Percentiles rank a stretch among this genome's conserved stretches.
phyloP scores from a whole-genome alignment of 2,329 filamentous ascomycete species.

The Scorias spongiosa region DNA sequence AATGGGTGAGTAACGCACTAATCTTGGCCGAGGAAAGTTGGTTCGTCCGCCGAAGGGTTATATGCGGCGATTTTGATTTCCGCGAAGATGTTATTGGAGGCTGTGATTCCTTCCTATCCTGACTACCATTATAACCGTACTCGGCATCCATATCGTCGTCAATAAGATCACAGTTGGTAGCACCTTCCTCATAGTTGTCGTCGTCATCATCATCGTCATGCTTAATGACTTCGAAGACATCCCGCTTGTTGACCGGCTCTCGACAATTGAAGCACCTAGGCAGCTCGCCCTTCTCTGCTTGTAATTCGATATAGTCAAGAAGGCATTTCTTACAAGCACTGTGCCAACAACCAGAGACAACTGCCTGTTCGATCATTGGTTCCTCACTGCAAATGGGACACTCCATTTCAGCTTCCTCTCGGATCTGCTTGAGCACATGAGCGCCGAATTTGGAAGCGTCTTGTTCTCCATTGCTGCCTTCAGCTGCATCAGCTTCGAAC shows the following conservation, averaged over 20 bases:
- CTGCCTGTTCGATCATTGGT: slow-evolving; percentile 78
- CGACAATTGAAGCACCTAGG: slow-evolving; percentile 87
- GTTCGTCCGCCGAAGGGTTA: slow-evolving; percentile 46
- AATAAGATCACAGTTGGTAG: slow-evolving; percentile 1
- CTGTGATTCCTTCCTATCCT: slow-evolving; percentile 7
- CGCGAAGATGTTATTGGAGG: neutral
- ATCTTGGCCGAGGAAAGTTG: slow-evolving; percentile 77
- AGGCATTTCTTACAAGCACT: slow-evolving; percentile 89
- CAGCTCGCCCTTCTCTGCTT: slow-evolving; percentile 57
- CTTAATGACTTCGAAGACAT: slow-evolving; percentile 83
- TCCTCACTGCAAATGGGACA: slow-evolving; percentile 93
- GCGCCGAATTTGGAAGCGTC: slow-evolving; percentile 64
- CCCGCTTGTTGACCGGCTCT: slow-evolving; percentile 61
- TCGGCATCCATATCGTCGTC: slow-evolving; percentile 11
- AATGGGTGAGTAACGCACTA: slow-evolving; percentile 57
- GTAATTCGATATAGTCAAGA: slow-evolving; percentile 77
- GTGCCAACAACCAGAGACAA: slow-evolving; percentile 91
- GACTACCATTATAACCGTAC: slow-evolving; percentile 24
- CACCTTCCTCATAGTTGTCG: slow-evolving; percentile 4
- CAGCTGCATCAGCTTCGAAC: slow-evolving; percentile 45
- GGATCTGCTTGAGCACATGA: slow-evolving; percentile 78
- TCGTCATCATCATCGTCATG: slow-evolving; percentile 44
- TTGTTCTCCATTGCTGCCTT: slow-evolving; percentile 28
- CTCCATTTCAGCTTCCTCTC: slow-evolving; percentile 74
- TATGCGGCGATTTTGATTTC: slow-evolving; percentile 19